Evolutionary conservation across 148 eudicot species (phyloP).

Genomic region (Chenopodium formosanum): DNA sequence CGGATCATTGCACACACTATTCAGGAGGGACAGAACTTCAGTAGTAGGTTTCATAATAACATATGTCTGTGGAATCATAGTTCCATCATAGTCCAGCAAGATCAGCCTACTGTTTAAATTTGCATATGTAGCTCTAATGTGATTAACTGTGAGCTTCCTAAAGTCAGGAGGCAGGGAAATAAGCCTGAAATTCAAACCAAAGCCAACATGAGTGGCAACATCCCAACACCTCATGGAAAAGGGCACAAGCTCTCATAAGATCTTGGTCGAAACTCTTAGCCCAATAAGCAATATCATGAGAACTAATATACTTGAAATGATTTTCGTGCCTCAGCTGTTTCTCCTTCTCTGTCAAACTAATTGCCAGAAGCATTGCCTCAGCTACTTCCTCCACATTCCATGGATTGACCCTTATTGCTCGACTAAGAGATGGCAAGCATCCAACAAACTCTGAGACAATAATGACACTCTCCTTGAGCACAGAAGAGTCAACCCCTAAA

Average conservation of each 20-base stretch:
- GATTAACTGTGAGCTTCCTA: slow-evolving; percentile 60
- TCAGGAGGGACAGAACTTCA: slow-evolving; percentile 45
- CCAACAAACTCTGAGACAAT: slow-evolving; percentile 85
- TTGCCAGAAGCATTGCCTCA: slow-evolving; percentile 52
- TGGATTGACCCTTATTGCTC: slow-evolving; percentile 85
- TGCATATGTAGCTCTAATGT: slow-evolving; percentile 52
- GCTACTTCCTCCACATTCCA: slow-evolving; percentile 72
- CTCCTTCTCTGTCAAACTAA: slow-evolving; percentile 50
- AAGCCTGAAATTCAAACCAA: slow-evolving; percentile 65
- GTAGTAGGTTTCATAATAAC: slow-evolving; percentile 55
- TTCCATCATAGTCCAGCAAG: slow-evolving; percentile 78
- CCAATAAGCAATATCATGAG: slow-evolving; percentile 89
- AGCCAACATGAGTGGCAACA: slow-evolving; percentile 35
- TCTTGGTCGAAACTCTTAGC: slow-evolving; percentile 75
- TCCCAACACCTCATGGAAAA: slow-evolving; percentile 74
- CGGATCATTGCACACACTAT: slow-evolving; percentile 59
- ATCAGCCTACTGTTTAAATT: slow-evolving; percentile 49
- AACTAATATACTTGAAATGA: slow-evolving; percentile 67
- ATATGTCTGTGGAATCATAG: slow-evolving; percentile 53
- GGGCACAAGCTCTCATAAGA: slow-evolving; percentile 70
- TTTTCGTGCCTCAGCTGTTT: slow-evolving; percentile 71
- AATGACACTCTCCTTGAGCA: slow-evolving; percentile 53
- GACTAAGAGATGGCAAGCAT: slow-evolving; percentile 82
- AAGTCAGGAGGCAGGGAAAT: slow-evolving; percentile 69
- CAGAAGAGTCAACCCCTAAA: slow-evolving; percentile 32